Conservation (phyloP, 441 rosid genomes). For the Macaranga tanarius region DNA sequence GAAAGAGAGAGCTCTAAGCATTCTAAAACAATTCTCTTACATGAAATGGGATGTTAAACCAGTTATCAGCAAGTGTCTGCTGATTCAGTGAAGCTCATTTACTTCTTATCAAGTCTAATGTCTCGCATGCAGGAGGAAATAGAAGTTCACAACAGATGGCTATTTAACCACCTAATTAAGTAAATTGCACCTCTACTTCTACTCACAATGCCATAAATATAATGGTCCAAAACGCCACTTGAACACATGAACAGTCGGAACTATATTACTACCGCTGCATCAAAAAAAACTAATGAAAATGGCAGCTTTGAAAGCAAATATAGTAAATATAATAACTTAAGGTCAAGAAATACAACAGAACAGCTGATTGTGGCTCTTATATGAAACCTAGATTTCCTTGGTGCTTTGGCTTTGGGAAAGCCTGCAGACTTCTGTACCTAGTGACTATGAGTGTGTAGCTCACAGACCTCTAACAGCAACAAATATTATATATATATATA, state of each 20-base stretch:
- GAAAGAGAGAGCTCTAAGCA: too few relatives aligned
- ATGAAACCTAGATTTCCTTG: too few relatives aligned
- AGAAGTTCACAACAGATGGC: background rate
- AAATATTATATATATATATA: background rate
- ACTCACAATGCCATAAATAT: background rate
- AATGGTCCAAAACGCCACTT: conserved; percentile 4
- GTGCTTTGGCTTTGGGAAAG: background rate
- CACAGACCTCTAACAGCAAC: background rate
- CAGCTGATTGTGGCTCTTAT: background rate
- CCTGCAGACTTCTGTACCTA: background rate
- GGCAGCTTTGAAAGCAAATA: background rate
- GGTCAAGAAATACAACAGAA: too few relatives aligned
- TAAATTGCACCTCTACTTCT: background rate
- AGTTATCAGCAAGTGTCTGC: background rate
- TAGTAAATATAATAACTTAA: too few relatives aligned
- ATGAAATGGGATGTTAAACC: too few relatives aligned
- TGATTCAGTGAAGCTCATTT: background rate
- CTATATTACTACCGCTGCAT: background rate
- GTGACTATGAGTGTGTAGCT: too few relatives aligned
- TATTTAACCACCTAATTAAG: background rate
- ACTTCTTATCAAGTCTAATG: too few relatives aligned
- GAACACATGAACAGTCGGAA: background rate
- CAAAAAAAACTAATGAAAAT: background rate
- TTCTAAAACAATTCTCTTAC: too few relatives aligned
- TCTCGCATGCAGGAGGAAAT: too few relatives aligned